Evolutionary conservation across 495 filamentous ascomycete genomes (phyloP).

Genomic region (Schizothecium vesticola): DNA sequence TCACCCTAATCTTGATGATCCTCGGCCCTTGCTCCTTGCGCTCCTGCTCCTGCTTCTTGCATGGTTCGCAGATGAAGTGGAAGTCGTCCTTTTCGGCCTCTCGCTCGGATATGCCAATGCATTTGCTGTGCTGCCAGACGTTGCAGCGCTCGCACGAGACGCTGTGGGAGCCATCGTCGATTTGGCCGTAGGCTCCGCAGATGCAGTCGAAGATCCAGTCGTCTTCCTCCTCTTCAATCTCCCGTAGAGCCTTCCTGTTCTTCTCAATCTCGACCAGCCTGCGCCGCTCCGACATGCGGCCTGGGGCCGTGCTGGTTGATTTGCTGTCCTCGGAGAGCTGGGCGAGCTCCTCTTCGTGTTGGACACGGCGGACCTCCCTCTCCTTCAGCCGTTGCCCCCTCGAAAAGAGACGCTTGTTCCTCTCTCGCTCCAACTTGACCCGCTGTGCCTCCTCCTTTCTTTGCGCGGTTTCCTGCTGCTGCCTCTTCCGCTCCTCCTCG

Average conservation of each 20-base stretch:
- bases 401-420: conserved; percentile 76
- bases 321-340: conserved; percentile 73
- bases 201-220: conserved; percentile 94
- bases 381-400: conserved; percentile 79
- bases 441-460: conserved; percentile 63
- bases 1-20: conserved; percentile 67
- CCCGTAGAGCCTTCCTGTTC: conserved; percentile 65
- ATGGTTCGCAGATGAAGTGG: conserved; percentile 78
- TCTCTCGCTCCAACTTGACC: conserved; percentile 63
- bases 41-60: conserved; percentile 48
- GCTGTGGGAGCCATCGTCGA: conserved; percentile 89
- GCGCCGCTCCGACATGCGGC: conserved; percentile 70
- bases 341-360: conserved; percentile 78
- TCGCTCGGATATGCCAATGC: conserved; percentile 68
- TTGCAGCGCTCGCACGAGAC: conserved; percentile 94
- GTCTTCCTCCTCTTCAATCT: conserved; percentile 67
- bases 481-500: conserved; percentile 67
- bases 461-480: conserved; percentile 58
- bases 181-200: conserved; percentile 82
- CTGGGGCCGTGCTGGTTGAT: conserved; percentile 55
- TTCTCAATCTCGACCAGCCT: conserved; percentile 71
- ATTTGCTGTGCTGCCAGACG: conserved; percentile 94
- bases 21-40: conserved; percentile 39
- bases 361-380: conserved; percentile 69
- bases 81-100: conserved; percentile 84